Evolutionary conservation across 2,329 filamentous ascomycete genomes (phyloP).

Genomic region (Meredithiella fracta): DNA sequence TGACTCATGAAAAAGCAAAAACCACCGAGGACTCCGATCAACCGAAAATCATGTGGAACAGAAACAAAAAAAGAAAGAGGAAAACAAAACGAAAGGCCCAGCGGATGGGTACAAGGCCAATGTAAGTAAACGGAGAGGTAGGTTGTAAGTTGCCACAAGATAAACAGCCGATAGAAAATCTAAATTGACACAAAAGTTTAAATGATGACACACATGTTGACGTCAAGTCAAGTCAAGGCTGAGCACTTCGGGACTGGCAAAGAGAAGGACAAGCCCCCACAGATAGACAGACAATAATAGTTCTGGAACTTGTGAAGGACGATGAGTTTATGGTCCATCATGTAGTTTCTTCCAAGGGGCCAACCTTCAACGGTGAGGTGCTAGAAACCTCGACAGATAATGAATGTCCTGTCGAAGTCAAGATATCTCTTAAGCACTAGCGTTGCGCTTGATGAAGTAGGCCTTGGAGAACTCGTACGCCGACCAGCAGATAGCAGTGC

Average conservation of each 20-base stretch:
- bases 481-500: slow-evolving; percentile 98
- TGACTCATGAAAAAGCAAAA: background rate
- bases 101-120: too few species aligned
- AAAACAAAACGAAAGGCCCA: too few species aligned
- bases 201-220: background rate
- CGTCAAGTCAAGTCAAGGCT: background rate
- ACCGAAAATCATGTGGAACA: background rate
- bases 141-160: too few species aligned
- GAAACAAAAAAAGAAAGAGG: background rate
- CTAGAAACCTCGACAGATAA: too few species aligned
- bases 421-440: slow-evolving; percentile 21
- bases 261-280: background rate
- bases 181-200: background rate
- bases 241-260: slow-evolving; percentile 2
- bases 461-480: slow-evolving; percentile 53
- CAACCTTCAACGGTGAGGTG: too few species aligned
- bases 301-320: background rate
- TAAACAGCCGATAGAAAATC: too few species aligned
- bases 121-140: too few species aligned
- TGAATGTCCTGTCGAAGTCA: background rate
- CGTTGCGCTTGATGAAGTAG: slow-evolving; percentile 43
- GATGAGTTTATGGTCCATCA: too few species aligned
- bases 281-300: background rate
- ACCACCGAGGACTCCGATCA: background rate
- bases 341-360: background rate